Base-by-base conservation (phyloP, 2,329 filamentous ascomycete species). In the Ustulina deusta region DNA sequence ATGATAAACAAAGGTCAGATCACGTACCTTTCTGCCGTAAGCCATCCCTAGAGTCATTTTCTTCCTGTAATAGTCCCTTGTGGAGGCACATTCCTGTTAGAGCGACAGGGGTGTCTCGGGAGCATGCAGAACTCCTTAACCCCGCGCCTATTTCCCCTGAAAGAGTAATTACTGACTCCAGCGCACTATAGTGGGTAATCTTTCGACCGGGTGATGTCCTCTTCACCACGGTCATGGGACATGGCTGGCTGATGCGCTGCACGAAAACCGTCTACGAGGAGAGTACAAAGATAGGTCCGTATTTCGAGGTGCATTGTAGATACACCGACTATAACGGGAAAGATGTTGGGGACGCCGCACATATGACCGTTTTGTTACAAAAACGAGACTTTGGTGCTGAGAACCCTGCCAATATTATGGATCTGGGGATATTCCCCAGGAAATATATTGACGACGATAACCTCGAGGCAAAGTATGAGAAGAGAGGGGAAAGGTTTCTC, bases 241-340 rank as follows among this genome's bases (percentile, higher is more conserved):
- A 71, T 20, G 51, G 48, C 4, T 69, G 70, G 71, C 46, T 73
- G 4, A n/a, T 69, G 44, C 65, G 68, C 22, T 70, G 66, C 38
- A 15, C 46, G 7, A 66, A 69, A 22, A 69, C 68, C 0, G 69
- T 44, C 10, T 73, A 73, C 49, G 70, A 73, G 32, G 63, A 67
- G 27, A 66, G 60, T 25, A 62, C 3, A 2, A 57, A 40, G 25
- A 61, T 40, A 17, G 69, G 70, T 1, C 62, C 65, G 6, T 61
- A 69, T 36, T 61, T 70, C 3, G 63, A 74, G 22, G 54, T 74
- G 3, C 42, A 68, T 42, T 66, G 71, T 44, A 63, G 46, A 25
- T 73, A 73, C 54, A 72, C 68, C n/a, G 71, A 72, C 42, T 65
- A 65, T 40, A 55, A 73, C 36, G 72, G 72, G n/a, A 63, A 65